Percentiles rank a stretch among this genome's conserved stretches.
phyloP scores from a whole-genome alignment of 345 rosid genomes.

The Rhizophora apiculata region DNA sequence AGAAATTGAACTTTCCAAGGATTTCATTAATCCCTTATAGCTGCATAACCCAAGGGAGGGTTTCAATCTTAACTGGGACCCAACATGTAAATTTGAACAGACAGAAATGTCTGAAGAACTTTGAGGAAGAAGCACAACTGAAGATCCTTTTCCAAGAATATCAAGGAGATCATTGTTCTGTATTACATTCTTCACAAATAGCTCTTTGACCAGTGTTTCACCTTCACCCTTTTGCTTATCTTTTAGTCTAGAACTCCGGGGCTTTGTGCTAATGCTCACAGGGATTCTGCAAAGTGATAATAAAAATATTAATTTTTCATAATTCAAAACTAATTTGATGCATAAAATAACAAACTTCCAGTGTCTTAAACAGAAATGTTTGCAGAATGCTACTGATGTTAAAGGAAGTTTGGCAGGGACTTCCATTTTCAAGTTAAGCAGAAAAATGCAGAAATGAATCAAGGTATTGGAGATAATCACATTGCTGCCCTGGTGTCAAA shows the following conservation, averaged over 20 bases:
- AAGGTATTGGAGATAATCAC: conserved; percentile 10
- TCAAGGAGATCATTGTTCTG: conserved; percentile 68
- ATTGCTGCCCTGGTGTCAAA: not conserved
- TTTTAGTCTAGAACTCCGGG: conserved; percentile 90
- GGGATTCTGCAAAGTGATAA: conserved; percentile 56
- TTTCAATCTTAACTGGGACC: conserved; percentile 51
- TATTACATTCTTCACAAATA: conserved; percentile 61
- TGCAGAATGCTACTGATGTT: conserved; percentile 4
- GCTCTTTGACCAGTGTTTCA: conserved; percentile 74
- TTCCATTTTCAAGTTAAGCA: not conserved
- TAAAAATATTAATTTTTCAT: conserved; percentile 13
- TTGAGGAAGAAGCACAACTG: conserved; percentile 69
- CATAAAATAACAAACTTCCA: not conserved
- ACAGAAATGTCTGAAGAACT: conserved; percentile 68
- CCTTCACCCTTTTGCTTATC: conserved; percentile 89
- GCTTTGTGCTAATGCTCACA: conserved; percentile 45
- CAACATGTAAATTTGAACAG: conserved; percentile 66
- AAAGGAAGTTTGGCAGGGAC: not conserved
- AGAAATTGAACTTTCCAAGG: conserved; percentile 37
- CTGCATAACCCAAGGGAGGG: conserved; percentile 34
- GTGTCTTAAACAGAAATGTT: conserved; percentile 4
- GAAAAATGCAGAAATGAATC: not conserved
- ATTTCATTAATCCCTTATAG: conserved; percentile 35
- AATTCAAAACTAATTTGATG: conserved; percentile 1
- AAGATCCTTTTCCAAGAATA: conserved; percentile 73